A percentile compares a stretch with the other conserved stretches of the same genome.
phyloP scores from a whole-genome alignment of 257 asterid genomes.

The Lantana camara region DNA sequence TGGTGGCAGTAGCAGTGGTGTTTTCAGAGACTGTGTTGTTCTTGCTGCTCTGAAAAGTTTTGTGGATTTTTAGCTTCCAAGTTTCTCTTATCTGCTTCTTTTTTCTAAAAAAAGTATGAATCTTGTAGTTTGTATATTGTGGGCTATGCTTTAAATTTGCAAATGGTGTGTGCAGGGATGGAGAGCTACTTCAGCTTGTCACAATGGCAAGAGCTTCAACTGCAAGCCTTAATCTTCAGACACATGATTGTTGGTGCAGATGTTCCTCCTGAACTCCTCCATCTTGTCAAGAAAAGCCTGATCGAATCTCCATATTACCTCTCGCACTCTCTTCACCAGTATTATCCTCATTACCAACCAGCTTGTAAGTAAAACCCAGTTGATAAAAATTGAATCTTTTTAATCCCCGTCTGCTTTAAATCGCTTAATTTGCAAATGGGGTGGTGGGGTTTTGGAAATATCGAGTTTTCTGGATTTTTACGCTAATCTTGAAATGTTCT shows the following conservation, averaged over 20 bases:
- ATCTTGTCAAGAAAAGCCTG: constrained; percentile 77
- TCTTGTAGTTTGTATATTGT: neutral
- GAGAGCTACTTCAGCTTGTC: constrained; percentile 76
- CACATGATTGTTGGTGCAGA: constrained; percentile 80
- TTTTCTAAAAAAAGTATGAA: neutral
- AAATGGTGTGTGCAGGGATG: constrained; percentile 42
- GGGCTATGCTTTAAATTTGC: neutral
- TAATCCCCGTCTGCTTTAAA: neutral
- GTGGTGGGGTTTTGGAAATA: neutral
- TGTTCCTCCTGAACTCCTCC: constrained; percentile 74
- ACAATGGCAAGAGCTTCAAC: constrained; percentile 95
- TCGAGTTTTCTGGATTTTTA: neutral
- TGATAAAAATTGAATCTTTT: neutral
- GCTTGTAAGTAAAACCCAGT: constrained; percentile 51
- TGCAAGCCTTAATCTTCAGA: constrained; percentile 82
- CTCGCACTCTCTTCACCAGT: constrained; percentile 39
- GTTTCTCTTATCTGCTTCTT: constrained; percentile 8
- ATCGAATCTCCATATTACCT: constrained; percentile 43
- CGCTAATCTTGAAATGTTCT: too few relatives aligned
- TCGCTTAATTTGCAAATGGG: neutral
- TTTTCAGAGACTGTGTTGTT: neutral
- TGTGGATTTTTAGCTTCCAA: constrained; percentile 25
- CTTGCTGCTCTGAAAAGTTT: neutral
- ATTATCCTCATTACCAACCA: constrained; percentile 53
- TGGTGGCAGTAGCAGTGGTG: constrained; percentile 1